Base-by-base conservation (phyloP, 495 filamentous ascomycete species). In the Xylaria sp. region DNA sequence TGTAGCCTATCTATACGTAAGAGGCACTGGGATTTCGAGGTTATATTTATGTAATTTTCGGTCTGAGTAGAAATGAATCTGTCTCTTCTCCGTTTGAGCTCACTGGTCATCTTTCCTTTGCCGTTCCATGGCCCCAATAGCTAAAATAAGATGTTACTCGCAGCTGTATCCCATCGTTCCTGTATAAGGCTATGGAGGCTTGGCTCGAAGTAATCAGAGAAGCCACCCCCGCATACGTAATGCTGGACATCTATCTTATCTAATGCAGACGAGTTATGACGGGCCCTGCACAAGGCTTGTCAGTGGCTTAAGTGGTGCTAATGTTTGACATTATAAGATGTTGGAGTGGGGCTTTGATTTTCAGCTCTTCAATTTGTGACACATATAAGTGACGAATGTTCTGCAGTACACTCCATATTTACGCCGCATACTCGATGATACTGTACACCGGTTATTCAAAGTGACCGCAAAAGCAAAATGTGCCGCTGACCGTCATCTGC, bases 231-330 rank as follows among this genome's bases (percentile, higher is more conserved):
- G 19, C 44, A n/a, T 9, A 48, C 44, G 44, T 48, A 48, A 48
- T n/a, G 8, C 19, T 48, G 21, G 44, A 6, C 21, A 5, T 19
- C 8, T 5, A 48, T 48, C 44, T 7, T 48, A 41, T 11, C 40
- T 9, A 11, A 41, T 41, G 9, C 5, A 41, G 40, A 9, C 5
- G n/a, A 21, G 46, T 55, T 31, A 29, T 55, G 24, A 17, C 52
- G 24, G 44, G 48, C 26, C 48, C 6, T 8, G 48, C 48, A 52
- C 9, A 26, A 26, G 52, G 52, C 26, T 53, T 5, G 52, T 31
- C 14, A 31, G 52, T 55, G 52, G 52, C 52, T 55, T 55, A 55
- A 55, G 50, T 29, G 26, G 50, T 55, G 8, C 50, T 11, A 53
- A 53, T 53, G 8, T 53, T 29, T 29, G 50, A 55, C 50, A 3